Base-by-base conservation (phyloP, 306 rosid genomes). In the Trichosanthes cucumerina region DNA sequence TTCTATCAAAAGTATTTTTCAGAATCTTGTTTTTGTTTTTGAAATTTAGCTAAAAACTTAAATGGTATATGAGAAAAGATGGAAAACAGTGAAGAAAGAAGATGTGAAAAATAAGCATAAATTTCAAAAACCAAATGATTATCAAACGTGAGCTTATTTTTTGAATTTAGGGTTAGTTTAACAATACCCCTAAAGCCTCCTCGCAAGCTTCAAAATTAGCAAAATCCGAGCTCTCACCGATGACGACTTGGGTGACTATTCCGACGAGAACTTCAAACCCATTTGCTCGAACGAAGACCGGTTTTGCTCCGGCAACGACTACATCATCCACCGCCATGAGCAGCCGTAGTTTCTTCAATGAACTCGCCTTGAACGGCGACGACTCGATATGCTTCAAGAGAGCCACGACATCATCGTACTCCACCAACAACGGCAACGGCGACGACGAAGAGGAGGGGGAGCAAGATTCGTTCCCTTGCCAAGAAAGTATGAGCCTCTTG, bases 361-460 rank as follows among this genome's bases (percentile, higher is more conserved):
- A 82, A 66, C 80, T 81, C 15, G 83, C 88, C 84, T 84, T 88
- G 62, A 88, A 88, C 14, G 89, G 88, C 19, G 88, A 84, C 2
- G 87, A 78, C 16, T 86, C 80, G 38, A 88, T 26, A 12, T 87
- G 78, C 70, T 31, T 63, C 56, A 86, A 84, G 6, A 86, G 79
- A 9, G 82, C 77, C 18, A 60, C 23, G 15, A 88, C 81, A 26
- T 85, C 88, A 18, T 69, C 78, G 9, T 76, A 80, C 15, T 79
- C 60, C 62, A 57, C 24, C 11, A 12, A 14, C 3, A 50, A 58
- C 4, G 4, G 3, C 9, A 15, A 7, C 9, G 82, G 39, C 39
- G 34, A 19, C 15, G 81, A 77, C 4, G 84, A 54, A 0, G 65
- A 60, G 0, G 23, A 18, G 9, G 41, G 16, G 4, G 58, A 72